Conservation (phyloP, 1,139 yeast species). For the Debaryomyces fabryi region DNA sequence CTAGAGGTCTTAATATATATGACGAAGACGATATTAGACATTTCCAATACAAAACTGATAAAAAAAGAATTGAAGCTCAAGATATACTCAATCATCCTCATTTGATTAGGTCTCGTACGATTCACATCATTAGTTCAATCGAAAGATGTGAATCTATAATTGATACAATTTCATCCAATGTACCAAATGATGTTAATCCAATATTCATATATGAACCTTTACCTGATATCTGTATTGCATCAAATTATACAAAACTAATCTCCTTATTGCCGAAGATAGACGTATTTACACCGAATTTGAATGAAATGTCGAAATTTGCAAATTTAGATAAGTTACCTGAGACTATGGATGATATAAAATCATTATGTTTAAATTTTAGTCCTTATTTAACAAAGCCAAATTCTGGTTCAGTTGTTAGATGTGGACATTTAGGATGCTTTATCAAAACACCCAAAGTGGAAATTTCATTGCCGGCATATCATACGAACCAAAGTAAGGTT, state of each 20-base stretch:
- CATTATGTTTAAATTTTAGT: constrained; percentile 46
- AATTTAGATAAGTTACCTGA: constrained; percentile 16
- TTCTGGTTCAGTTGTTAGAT: constrained; percentile 62
- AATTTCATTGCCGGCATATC: constrained; percentile 73
- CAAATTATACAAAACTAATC: constrained; percentile 43
- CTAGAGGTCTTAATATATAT: constrained; percentile 81
- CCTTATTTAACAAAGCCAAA: constrained; percentile 37
- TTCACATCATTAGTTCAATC: constrained; percentile 80
- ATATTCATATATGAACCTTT: constrained; percentile 81
- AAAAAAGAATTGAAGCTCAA: constrained; percentile 59
- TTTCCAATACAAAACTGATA: constrained; percentile 53
- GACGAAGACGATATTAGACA: constrained; percentile 61
- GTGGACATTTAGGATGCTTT: constrained; percentile 71
- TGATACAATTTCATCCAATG: constrained; percentile 26
- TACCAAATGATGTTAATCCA: constrained; percentile 30
- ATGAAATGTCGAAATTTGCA: constrained; percentile 61
- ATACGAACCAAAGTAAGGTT: constrained; percentile 52
- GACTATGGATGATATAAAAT: constrained; percentile 24
- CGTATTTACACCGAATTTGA: constrained; percentile 79
- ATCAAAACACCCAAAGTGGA: constrained; percentile 18
- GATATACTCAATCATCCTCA: constrained; percentile 52
- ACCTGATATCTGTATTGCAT: constrained; percentile 69
- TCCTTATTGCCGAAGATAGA: constrained; percentile 51
- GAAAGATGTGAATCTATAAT: constrained; percentile 55
- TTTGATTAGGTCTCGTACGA: constrained; percentile 46